Conservation (phyloP, 805 yeast genomes). For the Myxozyma udenii region DNA sequence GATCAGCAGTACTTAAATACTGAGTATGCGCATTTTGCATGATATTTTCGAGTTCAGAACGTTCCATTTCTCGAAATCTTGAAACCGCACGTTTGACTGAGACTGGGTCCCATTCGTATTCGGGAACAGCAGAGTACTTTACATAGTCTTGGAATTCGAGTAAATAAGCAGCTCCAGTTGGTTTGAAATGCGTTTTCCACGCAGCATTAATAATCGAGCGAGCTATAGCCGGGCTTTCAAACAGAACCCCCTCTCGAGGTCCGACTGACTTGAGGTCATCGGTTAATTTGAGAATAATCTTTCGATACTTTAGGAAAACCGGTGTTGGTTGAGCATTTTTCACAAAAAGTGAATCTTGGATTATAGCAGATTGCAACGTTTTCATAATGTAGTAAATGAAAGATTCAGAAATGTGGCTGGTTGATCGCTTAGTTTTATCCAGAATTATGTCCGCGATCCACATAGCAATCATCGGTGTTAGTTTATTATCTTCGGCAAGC, state of each 20-base stretch:
- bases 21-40: background rate
- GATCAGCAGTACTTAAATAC: background rate
- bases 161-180: slow-evolving; percentile 44
- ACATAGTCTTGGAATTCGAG: slow-evolving; percentile 34
- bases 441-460: slow-evolving; percentile 8
- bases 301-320: background rate
- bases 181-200: background rate
- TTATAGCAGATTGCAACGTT: background rate
- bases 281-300: background rate
- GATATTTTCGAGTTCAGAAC: background rate
- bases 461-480: background rate
- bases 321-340: too few relatives aligned
- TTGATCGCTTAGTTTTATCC: background rate
- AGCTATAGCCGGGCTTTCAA: background rate
- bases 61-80: background rate
- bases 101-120: background rate
- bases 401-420: slow-evolving; percentile 9
- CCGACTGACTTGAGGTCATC: background rate
- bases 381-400: slow-evolving; percentile 4
- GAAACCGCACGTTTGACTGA: too few relatives aligned
- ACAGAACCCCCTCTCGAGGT: background rate
- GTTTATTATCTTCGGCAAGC: slow-evolving; percentile 8
- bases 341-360: too few relatives aligned
- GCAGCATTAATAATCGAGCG: background rate
- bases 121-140: background rate